Evolutionary conservation across 2,329 filamentous ascomycete genomes (phyloP), one percentile per base, ranked within the genome.

Genomic region (Penicillium sp.): DNA sequence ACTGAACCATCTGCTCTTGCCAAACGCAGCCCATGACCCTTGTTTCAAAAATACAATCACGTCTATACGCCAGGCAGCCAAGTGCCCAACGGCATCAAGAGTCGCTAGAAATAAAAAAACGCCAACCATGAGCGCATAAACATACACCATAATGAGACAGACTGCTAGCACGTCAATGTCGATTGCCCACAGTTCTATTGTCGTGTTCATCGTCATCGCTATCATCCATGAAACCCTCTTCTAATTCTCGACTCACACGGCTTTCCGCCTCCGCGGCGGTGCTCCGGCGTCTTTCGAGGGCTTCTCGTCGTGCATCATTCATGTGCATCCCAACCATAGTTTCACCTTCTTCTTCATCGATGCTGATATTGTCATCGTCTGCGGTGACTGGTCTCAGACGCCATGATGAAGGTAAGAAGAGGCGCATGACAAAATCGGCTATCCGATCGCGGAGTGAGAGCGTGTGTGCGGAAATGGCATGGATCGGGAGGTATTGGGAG

Each of bases 241-340:
- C 85, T 35, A 90, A 63, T 68, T 94, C 87, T 65, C 86, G 73
- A 60, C 85, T 90, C 44, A 94, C 55, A 45, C 87, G 73, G 50
- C 77, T 57, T 52, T 62, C 62, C 32, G 46, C 62, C 20, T 61
- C 61, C n/a, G 50, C 51, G 22, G 51, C 67, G 56, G 32, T 65
- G 65, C 37, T 71, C 64, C 39, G 72, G 69, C 47, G 54, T 53
- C 60, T 57, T 48, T 64, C 58, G 42, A 71, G 44, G 2, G 65
- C 69, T 42, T 69, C 68, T 33, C 70, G 57, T 26, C 67, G 59
- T 15, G 61, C 51, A 7, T 63, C 53, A 47, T 77, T 69, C 27
- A 84, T 74, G 33, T 78, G 72, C 45, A 76, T 69, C 11, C 68
- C 65, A 2, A 69, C 57, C 61, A 73, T 65, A 3, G 64, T 61